phyloP scores from a whole-genome alignment of 331 rosid species.

The Arachis monticola region DNA sequence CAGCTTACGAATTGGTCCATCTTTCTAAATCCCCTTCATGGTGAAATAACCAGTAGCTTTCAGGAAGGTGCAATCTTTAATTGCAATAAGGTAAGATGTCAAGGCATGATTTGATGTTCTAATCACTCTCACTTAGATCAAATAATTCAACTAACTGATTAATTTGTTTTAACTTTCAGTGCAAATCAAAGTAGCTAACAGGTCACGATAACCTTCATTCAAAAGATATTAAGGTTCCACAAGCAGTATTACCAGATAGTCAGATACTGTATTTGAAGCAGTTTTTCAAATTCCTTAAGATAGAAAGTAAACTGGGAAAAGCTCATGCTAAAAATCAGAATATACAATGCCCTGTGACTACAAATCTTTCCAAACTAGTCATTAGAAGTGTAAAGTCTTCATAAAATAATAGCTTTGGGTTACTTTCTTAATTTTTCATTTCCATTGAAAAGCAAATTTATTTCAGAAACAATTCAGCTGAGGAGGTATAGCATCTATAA shows the following conservation, averaged over 20 bases:
- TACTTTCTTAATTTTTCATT: not conserved
- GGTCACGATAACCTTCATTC: conserved; percentile 2
- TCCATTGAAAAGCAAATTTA: not conserved
- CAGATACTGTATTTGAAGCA: not conserved
- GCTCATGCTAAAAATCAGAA: not conserved
- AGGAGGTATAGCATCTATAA: not conserved
- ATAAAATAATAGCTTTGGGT: not conserved
- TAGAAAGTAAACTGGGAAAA: not conserved
- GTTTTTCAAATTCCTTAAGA: not conserved
- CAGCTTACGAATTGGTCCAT: not conserved
- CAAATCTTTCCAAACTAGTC: not conserved
- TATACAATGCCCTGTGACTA: not conserved
- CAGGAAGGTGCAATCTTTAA: not conserved
- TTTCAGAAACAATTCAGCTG: not conserved
- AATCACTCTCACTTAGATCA: not conserved
- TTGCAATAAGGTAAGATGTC: not conserved
- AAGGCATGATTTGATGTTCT: not conserved
- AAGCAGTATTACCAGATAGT: not conserved
- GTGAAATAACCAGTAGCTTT: not conserved
- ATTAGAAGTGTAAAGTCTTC: not conserved
- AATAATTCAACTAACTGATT: not conserved
- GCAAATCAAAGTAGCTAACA: conserved; percentile 10
- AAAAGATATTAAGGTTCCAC: not conserved
- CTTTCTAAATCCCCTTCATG: not conserved
- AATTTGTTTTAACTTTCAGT: conserved; percentile 5